phyloP scores from a whole-genome alignment of 169 alveolate genomes.

The Eimeria brunetti region DNA sequence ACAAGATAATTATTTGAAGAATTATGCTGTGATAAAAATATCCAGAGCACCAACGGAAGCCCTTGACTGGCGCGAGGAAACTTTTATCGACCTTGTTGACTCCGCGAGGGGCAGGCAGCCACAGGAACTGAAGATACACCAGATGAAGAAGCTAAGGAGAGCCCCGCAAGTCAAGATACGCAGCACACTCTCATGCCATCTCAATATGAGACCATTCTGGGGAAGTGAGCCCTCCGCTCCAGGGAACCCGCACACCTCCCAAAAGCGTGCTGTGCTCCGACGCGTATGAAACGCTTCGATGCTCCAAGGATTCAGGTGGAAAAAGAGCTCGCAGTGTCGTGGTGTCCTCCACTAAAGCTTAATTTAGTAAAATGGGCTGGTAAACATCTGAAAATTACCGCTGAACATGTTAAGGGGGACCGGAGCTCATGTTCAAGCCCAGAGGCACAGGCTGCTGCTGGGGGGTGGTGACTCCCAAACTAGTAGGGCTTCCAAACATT shows the following conservation, averaged over 20 bases:
- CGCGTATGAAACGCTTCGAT: conserved; percentile 64
- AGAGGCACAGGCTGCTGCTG: conserved; percentile 52
- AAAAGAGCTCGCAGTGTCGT: conserved; percentile 46
- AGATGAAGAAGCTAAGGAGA: background rate
- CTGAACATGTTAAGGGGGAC: background rate
- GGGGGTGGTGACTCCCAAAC: conserved; percentile 56
- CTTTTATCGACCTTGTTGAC: conserved; percentile 30
- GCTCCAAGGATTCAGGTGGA: conserved; percentile 34
- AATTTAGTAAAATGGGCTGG: background rate
- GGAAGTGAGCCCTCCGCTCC: background rate
- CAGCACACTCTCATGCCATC: conserved; percentile 62
- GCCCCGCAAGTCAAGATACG: conserved; percentile 32
- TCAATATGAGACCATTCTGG: conserved; percentile 5
- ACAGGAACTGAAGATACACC: background rate
- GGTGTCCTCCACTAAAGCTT: background rate
- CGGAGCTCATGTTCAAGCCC: conserved; percentile 37
- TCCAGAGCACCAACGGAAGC: background rate
- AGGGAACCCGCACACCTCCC: conserved; percentile 26
- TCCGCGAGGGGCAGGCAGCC: conserved; percentile 74
- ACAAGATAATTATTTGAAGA: background rate
- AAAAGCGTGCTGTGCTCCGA: conserved; percentile 62
- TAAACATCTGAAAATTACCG: background rate
- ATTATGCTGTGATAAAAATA: background rate
- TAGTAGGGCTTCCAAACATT: background rate
- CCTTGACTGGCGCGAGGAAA: background rate